Base-by-base conservation (phyloP, 768 basidiomycete genomes). In the Pleurotus eryngii region DNA sequence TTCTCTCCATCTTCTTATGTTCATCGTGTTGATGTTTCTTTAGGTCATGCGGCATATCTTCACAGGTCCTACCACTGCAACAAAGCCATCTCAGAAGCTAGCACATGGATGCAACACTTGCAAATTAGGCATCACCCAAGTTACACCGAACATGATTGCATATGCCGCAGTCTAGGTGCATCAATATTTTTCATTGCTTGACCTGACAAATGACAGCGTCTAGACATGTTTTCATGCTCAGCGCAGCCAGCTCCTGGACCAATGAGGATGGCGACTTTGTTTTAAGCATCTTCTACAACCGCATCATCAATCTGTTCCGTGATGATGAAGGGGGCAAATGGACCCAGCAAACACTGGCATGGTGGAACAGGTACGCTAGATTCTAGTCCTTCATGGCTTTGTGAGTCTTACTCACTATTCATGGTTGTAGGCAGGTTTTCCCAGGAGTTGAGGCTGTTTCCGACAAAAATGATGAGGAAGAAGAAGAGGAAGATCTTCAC, bases 161-260 rank as follows among this genome's bases (percentile, higher is more conserved):
- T 72, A 72, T 58, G 65, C 66, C 11, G 70, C 67, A 12, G 64
- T 67, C 14, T 62, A 64, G 53, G 71, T 72, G 54, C 30, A 60
- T 60, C 42, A 7, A 30, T 43, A 15, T 59, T 46, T 47, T 20
- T 43, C 43, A 8, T n/a, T n/a, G n/a, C n/a, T n/a, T n/a, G n/a
- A n/a, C n/a, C n/a, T n/a, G n/a, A n/a, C n/a, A n/a, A n/a, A n/a
- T n/a, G n/a, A n/a, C n/a, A n/a, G n/a, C n/a, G n/a, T n/a, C n/a
- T n/a, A n/a, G n/a, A n/a, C n/a, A n/a, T n/a, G n/a, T n/a, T n/a
- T n/a, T n/a, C n/a, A n/a, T n/a, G 30, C 51, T 69, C 14, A 60
- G 60, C 7, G 60, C 54, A 27, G 59, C 60, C 0, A 17, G 54
- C 3, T 22, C 37, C 1, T 68, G 67, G 67, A 38, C 37, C 15